Evolutionary conservation across 1,284 basidiomycete genomes (phyloP).

Genomic region (Fistulina hepatica): DNA sequence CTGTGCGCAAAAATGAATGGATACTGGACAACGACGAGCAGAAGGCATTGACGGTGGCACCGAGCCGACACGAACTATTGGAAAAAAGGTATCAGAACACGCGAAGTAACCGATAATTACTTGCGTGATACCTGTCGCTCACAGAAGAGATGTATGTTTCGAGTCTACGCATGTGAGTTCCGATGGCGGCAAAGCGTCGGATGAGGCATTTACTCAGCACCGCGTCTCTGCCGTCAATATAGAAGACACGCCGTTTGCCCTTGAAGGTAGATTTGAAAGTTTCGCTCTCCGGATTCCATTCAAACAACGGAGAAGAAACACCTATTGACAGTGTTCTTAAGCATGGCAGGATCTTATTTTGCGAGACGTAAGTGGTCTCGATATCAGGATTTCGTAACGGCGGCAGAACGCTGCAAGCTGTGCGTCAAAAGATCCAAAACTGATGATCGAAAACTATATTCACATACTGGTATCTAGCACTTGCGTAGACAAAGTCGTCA

Average conservation of each 20-base stretch:
- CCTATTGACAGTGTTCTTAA: slow-evolving; percentile 49
- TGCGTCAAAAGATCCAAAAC: slow-evolving; percentile 2
- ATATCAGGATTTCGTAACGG: slow-evolving; percentile 27
- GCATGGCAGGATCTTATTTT: slow-evolving; percentile 36
- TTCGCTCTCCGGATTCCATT: slow-evolving; percentile 44
- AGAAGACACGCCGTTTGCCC: slow-evolving; percentile 25
- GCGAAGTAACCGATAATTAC: too few species aligned
- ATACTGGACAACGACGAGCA: slow-evolving; percentile 49
- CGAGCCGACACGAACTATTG: slow-evolving; percentile 28
- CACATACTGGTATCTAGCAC: slow-evolving; percentile 46
- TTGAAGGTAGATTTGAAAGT: slow-evolving; percentile 37
- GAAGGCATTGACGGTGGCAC: slow-evolving; percentile 52
- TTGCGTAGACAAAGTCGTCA: slow-evolving; percentile 34
- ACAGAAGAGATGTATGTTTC: slow-evolving; percentile 39
- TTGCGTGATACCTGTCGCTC: slow-evolving; percentile 30
- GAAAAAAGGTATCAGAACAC: slow-evolving; percentile 2
- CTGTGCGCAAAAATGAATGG: slow-evolving; percentile 41
- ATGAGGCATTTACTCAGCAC: slow-evolving; percentile 43
- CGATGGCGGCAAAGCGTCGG: slow-evolving; percentile 51
- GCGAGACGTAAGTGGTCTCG: slow-evolving; percentile 32
- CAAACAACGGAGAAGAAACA: slow-evolving; percentile 49
- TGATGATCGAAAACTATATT: slow-evolving; percentile 3
- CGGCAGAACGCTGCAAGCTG: slow-evolving; percentile 32
- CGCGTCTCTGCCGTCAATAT: slow-evolving; percentile 45
- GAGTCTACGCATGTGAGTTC: slow-evolving; percentile 51